phyloP scores from a whole-genome alignment of 2,329 filamentous ascomycete species.

The Trichoderma gracile region DNA sequence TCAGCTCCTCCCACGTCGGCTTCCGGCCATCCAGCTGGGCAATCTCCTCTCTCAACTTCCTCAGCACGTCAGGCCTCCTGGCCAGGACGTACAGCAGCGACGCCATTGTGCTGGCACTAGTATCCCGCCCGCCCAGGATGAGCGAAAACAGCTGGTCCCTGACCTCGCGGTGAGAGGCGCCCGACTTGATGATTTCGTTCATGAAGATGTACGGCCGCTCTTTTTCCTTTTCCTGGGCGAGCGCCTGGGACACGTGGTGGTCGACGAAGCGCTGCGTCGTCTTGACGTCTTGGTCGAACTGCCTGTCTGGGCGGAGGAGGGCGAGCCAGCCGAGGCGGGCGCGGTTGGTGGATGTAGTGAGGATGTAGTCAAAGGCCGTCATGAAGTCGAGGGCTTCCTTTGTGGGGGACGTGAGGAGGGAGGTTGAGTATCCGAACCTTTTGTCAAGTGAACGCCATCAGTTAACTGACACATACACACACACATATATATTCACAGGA shows the following conservation, averaged over 20 bases:
- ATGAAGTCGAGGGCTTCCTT: slow-evolving; percentile 47
- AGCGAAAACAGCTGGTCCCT: slow-evolving; percentile 55
- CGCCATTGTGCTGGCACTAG: slow-evolving; percentile 53
- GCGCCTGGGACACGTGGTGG: slow-evolving; percentile 46
- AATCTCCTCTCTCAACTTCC: slow-evolving; percentile 48
- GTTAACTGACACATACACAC: no score
- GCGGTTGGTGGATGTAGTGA: slow-evolving; percentile 42
- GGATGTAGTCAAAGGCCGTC: slow-evolving; percentile 50
- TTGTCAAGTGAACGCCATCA: neutral
- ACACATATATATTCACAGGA: no score
- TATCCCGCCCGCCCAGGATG: slow-evolving; percentile 60
- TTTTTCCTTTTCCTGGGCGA: slow-evolving; percentile 40
- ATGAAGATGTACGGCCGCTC: slow-evolving; percentile 56
- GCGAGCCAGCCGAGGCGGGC: slow-evolving; percentile 45
- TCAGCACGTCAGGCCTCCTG: slow-evolving; percentile 46
- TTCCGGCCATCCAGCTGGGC: slow-evolving; percentile 38
- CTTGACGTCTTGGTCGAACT: slow-evolving; percentile 42
- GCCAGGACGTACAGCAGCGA: slow-evolving; percentile 52
- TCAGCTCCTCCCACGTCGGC: slow-evolving; percentile 60
- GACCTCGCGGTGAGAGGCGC: slow-evolving; percentile 47
- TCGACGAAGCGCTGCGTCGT: slow-evolving; percentile 52
- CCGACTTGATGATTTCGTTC: slow-evolving; percentile 53
- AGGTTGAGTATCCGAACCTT: slow-evolving; percentile 47
- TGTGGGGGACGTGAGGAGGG: slow-evolving; percentile 41
- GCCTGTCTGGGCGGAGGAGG: slow-evolving; percentile 39